Conservation (phyloP, 352 stramenopile species). For the Phytopythium delawarense region DNA sequence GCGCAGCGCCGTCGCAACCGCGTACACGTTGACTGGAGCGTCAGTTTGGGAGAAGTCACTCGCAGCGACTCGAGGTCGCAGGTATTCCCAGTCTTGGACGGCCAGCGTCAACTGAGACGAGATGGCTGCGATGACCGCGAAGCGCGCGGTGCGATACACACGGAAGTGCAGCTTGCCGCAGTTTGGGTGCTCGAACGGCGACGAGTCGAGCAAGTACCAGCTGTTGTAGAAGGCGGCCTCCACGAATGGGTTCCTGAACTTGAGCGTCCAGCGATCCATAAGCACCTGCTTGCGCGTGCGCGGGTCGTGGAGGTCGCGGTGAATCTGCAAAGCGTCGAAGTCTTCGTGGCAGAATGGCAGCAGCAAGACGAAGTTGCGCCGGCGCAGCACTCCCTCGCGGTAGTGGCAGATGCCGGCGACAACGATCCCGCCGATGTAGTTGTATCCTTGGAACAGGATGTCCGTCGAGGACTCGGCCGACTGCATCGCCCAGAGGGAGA, state of each 20-base stretch:
- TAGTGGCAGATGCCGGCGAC: slow-evolving; percentile 36
- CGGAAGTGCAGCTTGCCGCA: slow-evolving; percentile 28
- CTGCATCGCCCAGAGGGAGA: slow-evolving; percentile 11
- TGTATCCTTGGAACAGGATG: slow-evolving; percentile 37
- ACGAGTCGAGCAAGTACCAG: slow-evolving; percentile 43
- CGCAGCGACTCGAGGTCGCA: slow-evolving; percentile 8
- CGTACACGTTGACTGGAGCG: slow-evolving; percentile 11
- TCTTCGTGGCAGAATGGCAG: slow-evolving; percentile 30
- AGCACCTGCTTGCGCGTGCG: slow-evolving; percentile 30
- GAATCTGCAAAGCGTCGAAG: slow-evolving; percentile 15
- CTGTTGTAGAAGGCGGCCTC: slow-evolving; percentile 39
- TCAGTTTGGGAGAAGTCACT: background rate
- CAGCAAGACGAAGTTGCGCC: slow-evolving; percentile 34
- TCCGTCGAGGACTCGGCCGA: slow-evolving; percentile 25
- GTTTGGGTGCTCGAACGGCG: slow-evolving; percentile 40
- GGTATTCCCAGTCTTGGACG: slow-evolving; percentile 39
- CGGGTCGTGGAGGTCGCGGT: slow-evolving; percentile 25
- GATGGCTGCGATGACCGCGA: slow-evolving; percentile 31
- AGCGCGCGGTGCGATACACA: slow-evolving; percentile 31
- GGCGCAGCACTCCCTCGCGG: slow-evolving; percentile 29
- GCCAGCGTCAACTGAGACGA: slow-evolving; percentile 33
- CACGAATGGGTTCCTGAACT: slow-evolving; percentile 32
- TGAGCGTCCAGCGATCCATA: slow-evolving; percentile 24
- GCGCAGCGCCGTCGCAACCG: slow-evolving; percentile 16
- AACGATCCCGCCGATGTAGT: slow-evolving; percentile 34